phyloP scores from a whole-genome alignment of 1,139 yeast genomes.

The Pneumocystis jirovecii region DNA sequence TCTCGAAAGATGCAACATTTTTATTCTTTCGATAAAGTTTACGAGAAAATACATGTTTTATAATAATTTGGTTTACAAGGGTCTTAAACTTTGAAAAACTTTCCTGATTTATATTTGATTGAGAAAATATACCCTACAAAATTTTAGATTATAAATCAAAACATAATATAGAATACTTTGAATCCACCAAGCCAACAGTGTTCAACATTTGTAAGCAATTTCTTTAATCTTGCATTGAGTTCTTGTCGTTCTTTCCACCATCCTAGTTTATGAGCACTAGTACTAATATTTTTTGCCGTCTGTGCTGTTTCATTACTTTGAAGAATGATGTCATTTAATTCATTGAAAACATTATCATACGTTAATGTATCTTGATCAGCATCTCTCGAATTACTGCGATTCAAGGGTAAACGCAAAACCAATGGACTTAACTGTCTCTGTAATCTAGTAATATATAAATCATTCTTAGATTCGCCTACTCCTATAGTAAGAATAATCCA shows the following conservation, averaged over 20 bases:
- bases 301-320: slow-evolving; percentile 49
- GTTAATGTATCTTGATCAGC: slow-evolving; percentile 30
- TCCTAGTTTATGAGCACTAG: slow-evolving; percentile 44
- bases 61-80: slow-evolving; percentile 7
- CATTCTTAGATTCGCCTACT: slow-evolving; percentile 43
- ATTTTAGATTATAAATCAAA: slow-evolving; percentile 24
- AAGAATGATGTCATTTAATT: slow-evolving; percentile 38
- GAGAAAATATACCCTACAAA: neutral
- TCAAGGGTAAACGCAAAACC: slow-evolving; percentile 46
- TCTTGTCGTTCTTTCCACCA: slow-evolving; percentile 70
- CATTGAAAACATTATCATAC: slow-evolving; percentile 34
- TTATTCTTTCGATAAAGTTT: slow-evolving; percentile 1
- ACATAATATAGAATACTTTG: slow-evolving; percentile 39
- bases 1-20: slow-evolving; percentile 21
- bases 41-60: slow-evolving; percentile 7
- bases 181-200: slow-evolving; percentile 73
- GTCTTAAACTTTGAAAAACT: neutral
- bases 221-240: slow-evolving; percentile 43
- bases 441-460: slow-evolving; percentile 39
- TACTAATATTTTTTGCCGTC: slow-evolving; percentile 26
- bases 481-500: slow-evolving; percentile 56
- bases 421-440: slow-evolving; percentile 28
- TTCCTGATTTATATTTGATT: slow-evolving; percentile 2
- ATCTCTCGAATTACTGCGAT: slow-evolving; percentile 36
- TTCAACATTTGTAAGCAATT: slow-evolving; percentile 46